Percentiles rank a stretch among this genome's conserved stretches.
Conservation (phyloP, 179 eudicot species). For the Spergularia azorica region DNA sequence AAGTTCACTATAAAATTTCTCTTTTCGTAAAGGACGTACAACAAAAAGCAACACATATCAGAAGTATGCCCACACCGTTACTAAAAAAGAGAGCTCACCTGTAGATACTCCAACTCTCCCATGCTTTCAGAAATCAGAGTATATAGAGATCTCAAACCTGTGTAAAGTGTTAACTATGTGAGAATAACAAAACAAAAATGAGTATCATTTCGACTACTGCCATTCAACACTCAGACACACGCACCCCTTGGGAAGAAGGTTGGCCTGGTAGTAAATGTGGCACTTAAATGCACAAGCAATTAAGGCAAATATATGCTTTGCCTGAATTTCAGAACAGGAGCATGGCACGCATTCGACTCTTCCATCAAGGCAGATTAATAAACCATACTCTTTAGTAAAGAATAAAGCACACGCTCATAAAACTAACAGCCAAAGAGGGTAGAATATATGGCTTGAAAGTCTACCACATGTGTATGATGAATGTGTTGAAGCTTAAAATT, state of each 20-base stretch:
- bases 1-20: not conserved
- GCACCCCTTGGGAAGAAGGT: not conserved
- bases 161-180: not conserved
- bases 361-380: not conserved
- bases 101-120: constrained; percentile 90
- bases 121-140: constrained; percentile 87
- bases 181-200: not conserved
- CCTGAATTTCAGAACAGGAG: not conserved
- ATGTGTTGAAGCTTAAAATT: not conserved
- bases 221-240: not conserved
- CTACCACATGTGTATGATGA: not conserved
- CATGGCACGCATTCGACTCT: not conserved
- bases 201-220: not conserved
- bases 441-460: not conserved
- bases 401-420: not conserved
- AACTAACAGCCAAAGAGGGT: not conserved
- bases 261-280: not conserved
- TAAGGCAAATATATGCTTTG: not conserved
- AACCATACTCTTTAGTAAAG: not conserved
- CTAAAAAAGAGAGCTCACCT: constrained; percentile 46
- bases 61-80: not conserved
- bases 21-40: not conserved
- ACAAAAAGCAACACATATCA: not conserved
- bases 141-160: constrained; percentile 90
- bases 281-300: not conserved